A percentile compares a stretch with the other conserved stretches of the same genome.
phyloP scores from a whole-genome alignment of 176 grass and related monocot genomes.

The Carex myosuroides region DNA sequence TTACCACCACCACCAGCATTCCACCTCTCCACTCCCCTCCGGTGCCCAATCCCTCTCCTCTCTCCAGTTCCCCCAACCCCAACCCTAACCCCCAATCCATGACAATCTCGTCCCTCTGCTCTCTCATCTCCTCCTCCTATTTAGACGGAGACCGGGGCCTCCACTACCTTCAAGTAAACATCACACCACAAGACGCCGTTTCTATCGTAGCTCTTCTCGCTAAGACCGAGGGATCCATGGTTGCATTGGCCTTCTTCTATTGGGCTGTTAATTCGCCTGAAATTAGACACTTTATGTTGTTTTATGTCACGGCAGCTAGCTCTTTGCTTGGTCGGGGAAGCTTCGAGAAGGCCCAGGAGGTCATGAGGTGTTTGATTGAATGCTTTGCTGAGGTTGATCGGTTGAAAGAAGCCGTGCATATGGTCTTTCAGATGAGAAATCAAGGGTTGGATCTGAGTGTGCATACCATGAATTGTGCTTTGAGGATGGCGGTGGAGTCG shows the following conservation, averaged over 20 bases:
- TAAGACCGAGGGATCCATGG: conserved; percentile 44
- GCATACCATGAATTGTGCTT: conserved; percentile 68
- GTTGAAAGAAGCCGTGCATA: conserved; percentile 61
- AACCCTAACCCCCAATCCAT: background rate
- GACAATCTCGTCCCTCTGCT: conserved; percentile 23
- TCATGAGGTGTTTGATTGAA: conserved; percentile 49
- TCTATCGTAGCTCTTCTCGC: conserved; percentile 36
- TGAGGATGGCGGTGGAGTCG: conserved; percentile 32
- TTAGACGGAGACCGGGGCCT: conserved; percentile 24
- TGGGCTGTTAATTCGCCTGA: conserved; percentile 38
- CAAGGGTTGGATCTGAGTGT: conserved; percentile 55
- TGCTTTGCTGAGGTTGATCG: conserved; percentile 46
- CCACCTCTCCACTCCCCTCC: background rate
- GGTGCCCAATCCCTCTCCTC: background rate
- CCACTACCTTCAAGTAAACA: conserved; percentile 15
- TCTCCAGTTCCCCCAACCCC: background rate
- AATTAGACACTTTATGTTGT: conserved; percentile 48
- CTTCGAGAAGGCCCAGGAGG: conserved; percentile 75
- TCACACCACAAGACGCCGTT: conserved; percentile 49
- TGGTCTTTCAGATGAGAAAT: conserved; percentile 80
- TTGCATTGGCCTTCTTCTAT: conserved; percentile 58
- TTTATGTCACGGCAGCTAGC: conserved; percentile 62
- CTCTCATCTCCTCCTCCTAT: conserved; percentile 22
- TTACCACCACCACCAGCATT: background rate
- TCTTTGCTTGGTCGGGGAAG: conserved; percentile 49